Conservation (phyloP, 306 rosid species). For the Prunus mongolica region DNA sequence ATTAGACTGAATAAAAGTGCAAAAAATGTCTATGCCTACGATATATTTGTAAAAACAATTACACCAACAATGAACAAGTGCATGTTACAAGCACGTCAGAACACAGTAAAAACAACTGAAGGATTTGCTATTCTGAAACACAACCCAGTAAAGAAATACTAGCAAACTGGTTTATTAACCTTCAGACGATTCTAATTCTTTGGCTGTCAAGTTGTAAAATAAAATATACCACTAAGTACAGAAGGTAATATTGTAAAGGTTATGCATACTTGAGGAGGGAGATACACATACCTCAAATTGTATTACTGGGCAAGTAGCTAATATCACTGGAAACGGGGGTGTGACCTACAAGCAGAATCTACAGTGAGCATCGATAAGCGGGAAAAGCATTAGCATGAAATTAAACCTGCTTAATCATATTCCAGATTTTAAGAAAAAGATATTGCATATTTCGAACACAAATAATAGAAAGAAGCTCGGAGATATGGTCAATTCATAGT, state of each 20-base stretch:
- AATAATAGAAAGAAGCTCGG: background rate
- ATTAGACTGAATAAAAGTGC: background rate
- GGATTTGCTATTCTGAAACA: background rate
- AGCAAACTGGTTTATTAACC: background rate
- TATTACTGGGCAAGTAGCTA: conserved; percentile 71
- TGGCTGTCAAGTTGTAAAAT: background rate
- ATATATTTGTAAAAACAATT: background rate
- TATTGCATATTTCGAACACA: background rate
- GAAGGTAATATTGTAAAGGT: background rate
- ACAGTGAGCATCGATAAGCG: conserved; percentile 19
- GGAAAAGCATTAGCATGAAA: conserved; percentile 1
- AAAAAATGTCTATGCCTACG: background rate
- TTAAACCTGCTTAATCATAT: background rate
- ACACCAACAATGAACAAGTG: background rate
- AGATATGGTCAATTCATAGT: background rate
- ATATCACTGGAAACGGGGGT: conserved; percentile 70
- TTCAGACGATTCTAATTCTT: background rate
- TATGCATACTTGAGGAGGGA: conserved; percentile 1
- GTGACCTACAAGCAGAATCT: conserved; percentile 66
- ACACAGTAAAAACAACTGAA: background rate
- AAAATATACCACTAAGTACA: background rate
- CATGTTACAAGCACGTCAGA: conserved; percentile 2
- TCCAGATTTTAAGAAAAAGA: background rate
- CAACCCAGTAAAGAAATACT: background rate
- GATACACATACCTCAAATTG: conserved; percentile 70